Evolutionary conservation across 2,329 filamentous ascomycete genomes (phyloP).

Genomic region (Calycina marina): DNA sequence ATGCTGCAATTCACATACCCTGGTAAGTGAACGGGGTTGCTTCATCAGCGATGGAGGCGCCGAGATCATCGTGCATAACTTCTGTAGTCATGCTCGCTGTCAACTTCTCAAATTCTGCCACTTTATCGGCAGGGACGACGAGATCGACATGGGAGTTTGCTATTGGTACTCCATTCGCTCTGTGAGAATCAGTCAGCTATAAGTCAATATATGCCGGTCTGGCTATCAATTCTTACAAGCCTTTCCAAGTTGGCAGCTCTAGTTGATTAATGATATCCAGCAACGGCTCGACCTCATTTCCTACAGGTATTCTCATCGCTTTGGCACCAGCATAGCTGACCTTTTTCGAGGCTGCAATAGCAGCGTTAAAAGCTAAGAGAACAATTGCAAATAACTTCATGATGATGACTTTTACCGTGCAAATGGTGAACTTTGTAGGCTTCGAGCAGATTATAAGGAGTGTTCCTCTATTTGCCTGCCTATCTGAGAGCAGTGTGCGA

Average conservation of each 20-base stretch:
- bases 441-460: no score
- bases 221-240: no score
- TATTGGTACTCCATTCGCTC: constrained; percentile 9
- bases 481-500: no score
- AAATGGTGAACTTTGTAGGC: no score
- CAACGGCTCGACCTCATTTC: constrained; percentile 21
- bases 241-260: constrained; percentile 25
- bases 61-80: constrained; percentile 29
- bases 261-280: constrained; percentile 24
- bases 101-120: constrained; percentile 26
- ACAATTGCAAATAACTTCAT: neutral
- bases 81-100: constrained; percentile 20
- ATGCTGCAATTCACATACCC: constrained; percentile 2
- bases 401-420: no score
- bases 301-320: constrained; percentile 25
- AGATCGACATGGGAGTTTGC: constrained; percentile 24
- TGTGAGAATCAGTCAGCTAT: no score
- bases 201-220: no score
- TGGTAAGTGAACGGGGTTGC: constrained; percentile 8
- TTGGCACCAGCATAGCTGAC: constrained; percentile 28
- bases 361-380: neutral
- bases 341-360: constrained; percentile 5
- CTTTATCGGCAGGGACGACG: constrained; percentile 26
- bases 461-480: no score
- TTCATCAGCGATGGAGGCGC: constrained; percentile 27